Conservation (phyloP, 345 rosid species). For the Lepidium sativum region DNA sequence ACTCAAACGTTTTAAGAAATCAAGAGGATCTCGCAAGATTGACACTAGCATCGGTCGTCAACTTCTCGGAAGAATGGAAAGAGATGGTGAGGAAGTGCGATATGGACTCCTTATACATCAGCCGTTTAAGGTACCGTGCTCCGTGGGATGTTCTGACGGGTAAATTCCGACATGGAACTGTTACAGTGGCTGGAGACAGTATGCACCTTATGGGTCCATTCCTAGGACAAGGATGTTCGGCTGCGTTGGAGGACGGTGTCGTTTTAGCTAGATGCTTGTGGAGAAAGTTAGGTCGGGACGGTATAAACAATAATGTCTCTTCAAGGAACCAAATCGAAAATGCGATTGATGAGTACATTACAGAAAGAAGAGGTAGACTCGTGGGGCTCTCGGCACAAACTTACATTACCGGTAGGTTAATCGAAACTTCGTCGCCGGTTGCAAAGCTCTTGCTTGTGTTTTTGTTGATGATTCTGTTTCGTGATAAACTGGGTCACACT, state of each 20-base stretch:
- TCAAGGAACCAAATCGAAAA: conserved; percentile 11
- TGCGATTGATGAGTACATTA: conserved; percentile 30
- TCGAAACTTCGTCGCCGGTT: conserved; percentile 16
- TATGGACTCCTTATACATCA: conserved; percentile 20
- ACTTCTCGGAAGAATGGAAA: conserved; percentile 28
- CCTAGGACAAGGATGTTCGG: conserved; percentile 43
- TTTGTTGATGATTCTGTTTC: conserved; percentile 23
- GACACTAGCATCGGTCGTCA: conserved; percentile 19
- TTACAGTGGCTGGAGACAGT: conserved; percentile 46
- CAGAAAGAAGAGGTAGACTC: conserved; percentile 38
- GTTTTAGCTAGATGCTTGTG: conserved; percentile 45
- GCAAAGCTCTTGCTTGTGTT: conserved; percentile 10
- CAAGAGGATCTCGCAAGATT: conserved; percentile 24
- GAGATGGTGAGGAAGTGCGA: conserved; percentile 38
- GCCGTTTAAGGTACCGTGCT: conserved; percentile 29
- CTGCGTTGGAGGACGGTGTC: conserved; percentile 41
- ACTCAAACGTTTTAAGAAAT: background rate
- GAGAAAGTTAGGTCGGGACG: conserved; percentile 15
- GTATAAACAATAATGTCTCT: background rate
- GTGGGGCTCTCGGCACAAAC: conserved; percentile 37
- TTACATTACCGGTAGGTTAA: conserved; percentile 29
- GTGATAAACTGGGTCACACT: conserved; percentile 24
- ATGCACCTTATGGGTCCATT: conserved; percentile 52
- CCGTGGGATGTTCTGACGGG: conserved; percentile 36
- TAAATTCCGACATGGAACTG: conserved; percentile 29